Evolutionary conservation across 495 filamentous ascomycete genomes (phyloP).

Genomic region (Letharia columbiana): DNA sequence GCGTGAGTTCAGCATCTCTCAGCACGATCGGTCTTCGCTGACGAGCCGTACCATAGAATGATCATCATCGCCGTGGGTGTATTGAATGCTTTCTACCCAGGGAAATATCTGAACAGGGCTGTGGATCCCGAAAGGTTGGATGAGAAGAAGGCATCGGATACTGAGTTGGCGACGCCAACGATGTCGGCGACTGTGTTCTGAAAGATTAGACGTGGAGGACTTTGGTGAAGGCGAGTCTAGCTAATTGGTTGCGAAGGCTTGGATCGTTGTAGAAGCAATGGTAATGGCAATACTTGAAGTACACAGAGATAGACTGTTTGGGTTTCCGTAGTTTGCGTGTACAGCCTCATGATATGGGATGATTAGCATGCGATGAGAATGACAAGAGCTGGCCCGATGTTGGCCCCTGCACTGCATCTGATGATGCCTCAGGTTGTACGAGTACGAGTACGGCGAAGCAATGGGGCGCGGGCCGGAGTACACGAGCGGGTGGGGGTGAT

Average conservation of each 20-base stretch:
- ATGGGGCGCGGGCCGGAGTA: no score
- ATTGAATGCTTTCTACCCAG: constrained; percentile 52
- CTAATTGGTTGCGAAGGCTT: background rate
- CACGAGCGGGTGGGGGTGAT: no score
- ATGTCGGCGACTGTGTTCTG: background rate
- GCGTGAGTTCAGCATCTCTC: constrained; percentile 38
- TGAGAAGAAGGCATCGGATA: background rate
- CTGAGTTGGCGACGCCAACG: background rate
- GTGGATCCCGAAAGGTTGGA: constrained; percentile 5
- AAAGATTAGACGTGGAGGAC: background rate
- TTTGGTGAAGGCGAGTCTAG: background rate
- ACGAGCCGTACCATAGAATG: constrained; percentile 35
- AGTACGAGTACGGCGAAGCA: no score
- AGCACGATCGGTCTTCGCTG: constrained; percentile 36
- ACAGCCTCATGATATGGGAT: background rate
- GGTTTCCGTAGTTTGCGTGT: background rate
- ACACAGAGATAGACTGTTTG: background rate
- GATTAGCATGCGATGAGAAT: no score
- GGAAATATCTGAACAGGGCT: constrained; percentile 24
- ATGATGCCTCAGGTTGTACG: no score
- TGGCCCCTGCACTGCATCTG: background rate
- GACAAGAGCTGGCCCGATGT: background rate
- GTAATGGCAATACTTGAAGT: background rate
- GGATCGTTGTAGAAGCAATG: background rate
- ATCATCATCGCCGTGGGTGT: constrained; percentile 45